Conservation (phyloP, 2,329 filamentous ascomycete genomes). For the Pseudogymnoascus sp. region DNA sequence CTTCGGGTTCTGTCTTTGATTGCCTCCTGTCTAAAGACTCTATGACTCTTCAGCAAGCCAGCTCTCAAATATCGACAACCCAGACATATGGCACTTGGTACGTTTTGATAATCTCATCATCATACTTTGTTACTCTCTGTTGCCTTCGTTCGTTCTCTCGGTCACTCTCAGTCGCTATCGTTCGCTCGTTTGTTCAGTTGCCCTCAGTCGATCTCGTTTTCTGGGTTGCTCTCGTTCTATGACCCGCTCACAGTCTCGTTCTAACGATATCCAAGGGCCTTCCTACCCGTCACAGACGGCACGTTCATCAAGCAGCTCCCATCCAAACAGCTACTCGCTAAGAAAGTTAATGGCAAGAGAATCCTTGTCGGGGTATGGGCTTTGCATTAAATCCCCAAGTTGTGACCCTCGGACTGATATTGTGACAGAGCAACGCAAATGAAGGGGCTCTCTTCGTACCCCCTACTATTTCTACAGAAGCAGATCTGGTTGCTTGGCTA, state of each 20-base stretch:
- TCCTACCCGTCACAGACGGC: slow-evolving; percentile 35
- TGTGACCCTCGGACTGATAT: background rate
- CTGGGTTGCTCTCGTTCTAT: background rate
- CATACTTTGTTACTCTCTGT: background rate
- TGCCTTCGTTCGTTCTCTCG: background rate
- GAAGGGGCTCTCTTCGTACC: slow-evolving; percentile 36
- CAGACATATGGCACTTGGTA: slow-evolving; percentile 10
- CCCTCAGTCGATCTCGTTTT: background rate
- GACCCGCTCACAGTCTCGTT: background rate
- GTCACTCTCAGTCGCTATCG: too few species aligned
- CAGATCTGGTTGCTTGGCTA: slow-evolving; percentile 31
- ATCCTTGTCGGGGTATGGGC: slow-evolving; percentile 20
- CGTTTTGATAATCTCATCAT: background rate
- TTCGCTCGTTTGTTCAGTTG: background rate
- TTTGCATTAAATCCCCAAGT: background rate
- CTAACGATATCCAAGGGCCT: slow-evolving; percentile 22
- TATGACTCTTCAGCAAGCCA: slow-evolving; percentile 29
- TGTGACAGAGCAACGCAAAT: slow-evolving; percentile 33
- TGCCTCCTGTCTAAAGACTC: slow-evolving; percentile 23
- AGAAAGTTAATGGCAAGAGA: slow-evolving; percentile 28
- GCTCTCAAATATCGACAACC: slow-evolving; percentile 13
- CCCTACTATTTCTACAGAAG: slow-evolving; percentile 30
- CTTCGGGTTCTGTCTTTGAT: slow-evolving; percentile 15
- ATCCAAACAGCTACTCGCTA: slow-evolving; percentile 26
- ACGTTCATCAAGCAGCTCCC: slow-evolving; percentile 29